Percentiles rank a stretch among this genome's conserved stretches.
Conservation (phyloP, 306 rosid genomes). For the Castanea mollissima region DNA sequence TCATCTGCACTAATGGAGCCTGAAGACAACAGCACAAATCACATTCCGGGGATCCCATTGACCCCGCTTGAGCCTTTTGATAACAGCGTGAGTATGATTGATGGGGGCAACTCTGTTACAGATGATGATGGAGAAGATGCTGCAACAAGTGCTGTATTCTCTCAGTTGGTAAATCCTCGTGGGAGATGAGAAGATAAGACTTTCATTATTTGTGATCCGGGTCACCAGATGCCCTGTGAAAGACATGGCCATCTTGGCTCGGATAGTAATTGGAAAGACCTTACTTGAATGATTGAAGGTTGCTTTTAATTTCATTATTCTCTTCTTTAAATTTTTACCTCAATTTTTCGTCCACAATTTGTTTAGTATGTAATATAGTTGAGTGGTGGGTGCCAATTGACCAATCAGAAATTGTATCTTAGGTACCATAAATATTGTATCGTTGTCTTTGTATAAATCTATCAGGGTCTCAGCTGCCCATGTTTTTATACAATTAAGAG, state of each 20-base stretch:
- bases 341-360: constrained; percentile 24
- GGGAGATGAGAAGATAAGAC: constrained; percentile 63
- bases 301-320: constrained; percentile 26
- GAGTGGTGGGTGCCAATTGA: constrained; percentile 29
- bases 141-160: constrained; percentile 91
- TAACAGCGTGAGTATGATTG: constrained; percentile 75
- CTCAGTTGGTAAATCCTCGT: constrained; percentile 90
- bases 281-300: constrained; percentile 27
- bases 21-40: constrained; percentile 93
- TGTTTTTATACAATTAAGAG: constrained; percentile 20
- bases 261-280: constrained; percentile 28
- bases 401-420: constrained; percentile 34
- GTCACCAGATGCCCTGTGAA: constrained; percentile 19
- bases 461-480: constrained; percentile 27
- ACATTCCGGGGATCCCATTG: constrained; percentile 79
- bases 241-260: constrained; percentile 33
- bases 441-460: constrained; percentile 28
- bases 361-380: constrained; percentile 41
- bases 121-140: constrained; percentile 73
- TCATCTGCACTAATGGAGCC: constrained; percentile 82
- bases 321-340: constrained; percentile 21
- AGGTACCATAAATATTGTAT: constrained; percentile 23
- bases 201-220: constrained; percentile 23
- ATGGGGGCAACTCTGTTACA: constrained; percentile 49
- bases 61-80: constrained; percentile 73